These are phyloP conservation scores for Dothidotthia symphoricarpi DNA, from an alignment of 2,329 filamentous ascomycete genomes.

Conservation along the genomic window DNA sequence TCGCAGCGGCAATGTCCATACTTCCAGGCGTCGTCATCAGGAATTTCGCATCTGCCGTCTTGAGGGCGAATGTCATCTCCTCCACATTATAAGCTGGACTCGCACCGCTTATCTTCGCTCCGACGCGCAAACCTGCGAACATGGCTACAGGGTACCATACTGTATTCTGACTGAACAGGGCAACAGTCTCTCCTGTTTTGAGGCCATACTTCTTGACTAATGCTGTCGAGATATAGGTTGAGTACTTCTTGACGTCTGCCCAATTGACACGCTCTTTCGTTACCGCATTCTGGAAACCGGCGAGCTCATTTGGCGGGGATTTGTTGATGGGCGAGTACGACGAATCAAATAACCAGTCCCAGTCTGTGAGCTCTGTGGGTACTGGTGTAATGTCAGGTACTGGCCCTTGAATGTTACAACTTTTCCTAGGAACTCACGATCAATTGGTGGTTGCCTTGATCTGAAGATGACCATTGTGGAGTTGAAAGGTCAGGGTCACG, in stretches of 20 bases:
- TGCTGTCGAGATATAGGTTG: conserved; percentile 60
- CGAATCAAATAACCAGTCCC: conserved; percentile 63
- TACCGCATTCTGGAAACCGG: conserved; percentile 58
- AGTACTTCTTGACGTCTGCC: conserved; percentile 56
- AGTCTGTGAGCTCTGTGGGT: conserved; percentile 55
- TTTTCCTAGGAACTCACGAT: conserved; percentile 29
- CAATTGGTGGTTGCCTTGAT: conserved; percentile 45
- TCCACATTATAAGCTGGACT: conserved; percentile 66
- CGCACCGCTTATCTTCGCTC: conserved; percentile 60
- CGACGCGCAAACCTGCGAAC: conserved; percentile 55
- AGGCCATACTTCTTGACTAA: conserved; percentile 58
- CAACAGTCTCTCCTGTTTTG: conserved; percentile 55
- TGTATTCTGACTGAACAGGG: conserved; percentile 63
- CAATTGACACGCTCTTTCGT: conserved; percentile 60
- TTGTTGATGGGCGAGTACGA: conserved; percentile 51
- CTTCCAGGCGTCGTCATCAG: conserved; percentile 57
- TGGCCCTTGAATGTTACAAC: neutral
- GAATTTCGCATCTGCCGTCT: conserved; percentile 57
- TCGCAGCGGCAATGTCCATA: conserved; percentile 55
- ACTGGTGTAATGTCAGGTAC: conserved; percentile 40
- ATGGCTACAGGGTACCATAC: conserved; percentile 67
- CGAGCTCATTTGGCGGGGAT: conserved; percentile 43
- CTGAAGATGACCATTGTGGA: conserved; percentile 42
- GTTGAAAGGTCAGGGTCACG: no score
- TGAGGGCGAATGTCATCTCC: conserved; percentile 65